phyloP scores from a whole-genome alignment of 2,329 filamentous ascomycete genomes.

The Periconia sp. region DNA sequence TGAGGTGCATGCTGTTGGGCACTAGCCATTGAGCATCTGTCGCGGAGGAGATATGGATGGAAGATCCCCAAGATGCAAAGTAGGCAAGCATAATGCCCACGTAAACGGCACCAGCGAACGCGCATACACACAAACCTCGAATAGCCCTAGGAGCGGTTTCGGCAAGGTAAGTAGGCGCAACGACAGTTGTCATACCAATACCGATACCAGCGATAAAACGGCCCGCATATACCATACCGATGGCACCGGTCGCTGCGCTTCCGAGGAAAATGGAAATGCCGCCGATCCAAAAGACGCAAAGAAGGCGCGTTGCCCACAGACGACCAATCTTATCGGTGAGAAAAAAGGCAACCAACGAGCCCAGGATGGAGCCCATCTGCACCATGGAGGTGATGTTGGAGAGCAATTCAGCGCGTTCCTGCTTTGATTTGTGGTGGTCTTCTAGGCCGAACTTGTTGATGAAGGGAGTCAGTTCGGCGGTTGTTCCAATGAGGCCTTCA shows the following conservation, averaged over 20 bases:
- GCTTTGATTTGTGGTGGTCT: constrained; percentile 27
- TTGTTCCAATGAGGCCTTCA: constrained; percentile 75
- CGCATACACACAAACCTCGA: constrained; percentile 72
- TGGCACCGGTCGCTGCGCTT: constrained; percentile 35
- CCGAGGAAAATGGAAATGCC: constrained; percentile 47
- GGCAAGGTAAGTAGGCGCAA: constrained; percentile 71
- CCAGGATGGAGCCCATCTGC: constrained; percentile 73
- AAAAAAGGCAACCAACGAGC: constrained; percentile 64
- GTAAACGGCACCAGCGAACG: constrained; percentile 73
- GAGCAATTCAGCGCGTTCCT: constrained; percentile 37
- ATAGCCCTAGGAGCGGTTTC: constrained; percentile 71
- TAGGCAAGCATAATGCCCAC: constrained; percentile 78
- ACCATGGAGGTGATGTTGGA: constrained; percentile 80
- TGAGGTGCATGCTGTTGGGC: constrained; percentile 74
- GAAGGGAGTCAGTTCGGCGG: constrained; percentile 45
- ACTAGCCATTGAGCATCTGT: constrained; percentile 58
- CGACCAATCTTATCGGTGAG: constrained; percentile 49
- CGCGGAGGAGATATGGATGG: constrained; percentile 52
- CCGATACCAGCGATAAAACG: constrained; percentile 68
- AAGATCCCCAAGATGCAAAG: constrained; percentile 64
- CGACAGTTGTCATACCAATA: constrained; percentile 67
- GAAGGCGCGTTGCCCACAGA: constrained; percentile 46
- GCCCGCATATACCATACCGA: constrained; percentile 62
- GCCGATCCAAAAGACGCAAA: constrained; percentile 45
- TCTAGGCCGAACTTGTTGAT: constrained; percentile 41